Percentiles rank a stretch among this genome's conserved stretches.
Evolutionary conservation across 1,284 basidiomycete species (phyloP).

Genomic region (Apiotrichum sp.): DNA sequence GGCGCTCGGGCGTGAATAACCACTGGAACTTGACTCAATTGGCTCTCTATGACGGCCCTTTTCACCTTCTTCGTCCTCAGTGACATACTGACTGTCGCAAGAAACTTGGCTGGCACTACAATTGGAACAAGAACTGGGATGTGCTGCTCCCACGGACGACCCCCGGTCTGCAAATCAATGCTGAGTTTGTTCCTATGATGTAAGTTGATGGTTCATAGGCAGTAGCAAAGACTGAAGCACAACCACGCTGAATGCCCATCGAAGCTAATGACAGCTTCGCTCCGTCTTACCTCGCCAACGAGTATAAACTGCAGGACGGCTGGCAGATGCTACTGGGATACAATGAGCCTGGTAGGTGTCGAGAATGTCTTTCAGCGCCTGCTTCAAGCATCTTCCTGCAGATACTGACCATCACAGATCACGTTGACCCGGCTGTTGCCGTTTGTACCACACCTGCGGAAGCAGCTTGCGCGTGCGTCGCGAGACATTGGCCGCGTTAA

Average conservation of each 20-base stretch:
- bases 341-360: slow-evolving; percentile 40
- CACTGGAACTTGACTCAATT: too few relatives aligned
- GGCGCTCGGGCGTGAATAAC: too few relatives aligned
- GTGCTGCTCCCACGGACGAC: slow-evolving; percentile 28
- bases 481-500: background rate
- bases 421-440: slow-evolving; percentile 28
- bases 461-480: slow-evolving; percentile 26
- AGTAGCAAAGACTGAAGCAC: background rate
- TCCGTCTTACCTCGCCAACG: slow-evolving; percentile 31
- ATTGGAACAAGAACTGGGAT: slow-evolving; percentile 45
- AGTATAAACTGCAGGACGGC: slow-evolving; percentile 22
- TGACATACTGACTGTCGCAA: background rate
- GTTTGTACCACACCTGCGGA: slow-evolving; percentile 16
- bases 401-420: slow-evolving; percentile 21
- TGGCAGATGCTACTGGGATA: slow-evolving; percentile 34
- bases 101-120: slow-evolving; percentile 41
- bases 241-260: too few relatives aligned
- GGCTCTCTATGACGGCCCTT: too few relatives aligned
- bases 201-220: slow-evolving; percentile 10
- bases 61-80: too few relatives aligned
- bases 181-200: slow-evolving; percentile 45
- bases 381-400: background rate
- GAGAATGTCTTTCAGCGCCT: too few relatives aligned
- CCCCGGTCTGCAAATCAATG: slow-evolving; percentile 26
- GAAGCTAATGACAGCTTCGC: slow-evolving; percentile 28